A percentile compares a stretch with the other conserved stretches of the same genome.
phyloP scores from a whole-genome alignment of 2,329 filamentous ascomycete species.

The Penicillium frequentans region DNA sequence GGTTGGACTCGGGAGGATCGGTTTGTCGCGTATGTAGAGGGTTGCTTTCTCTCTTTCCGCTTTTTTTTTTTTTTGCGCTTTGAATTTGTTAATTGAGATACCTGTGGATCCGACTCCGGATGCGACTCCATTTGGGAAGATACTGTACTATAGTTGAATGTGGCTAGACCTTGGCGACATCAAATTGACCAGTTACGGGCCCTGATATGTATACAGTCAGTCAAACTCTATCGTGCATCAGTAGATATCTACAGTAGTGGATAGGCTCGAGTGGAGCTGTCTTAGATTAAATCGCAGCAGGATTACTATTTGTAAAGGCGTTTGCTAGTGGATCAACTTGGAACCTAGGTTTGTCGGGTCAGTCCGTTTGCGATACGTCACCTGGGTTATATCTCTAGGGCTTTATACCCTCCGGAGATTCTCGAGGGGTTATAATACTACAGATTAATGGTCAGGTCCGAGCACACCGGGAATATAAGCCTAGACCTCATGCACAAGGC shows the following conservation, averaged over 20 bases:
- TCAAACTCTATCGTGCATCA: background rate
- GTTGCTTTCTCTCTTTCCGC: background rate
- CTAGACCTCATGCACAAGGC: background rate
- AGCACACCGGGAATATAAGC: too few relatives aligned
- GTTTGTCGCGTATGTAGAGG: background rate
- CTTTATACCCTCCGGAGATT: background rate
- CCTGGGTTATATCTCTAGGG: background rate
- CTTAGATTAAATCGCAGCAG: background rate
- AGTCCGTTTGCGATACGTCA: background rate
- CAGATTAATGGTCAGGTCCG: background rate
- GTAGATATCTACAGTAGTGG: too few relatives aligned
- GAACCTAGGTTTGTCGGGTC: background rate
- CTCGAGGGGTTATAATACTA: background rate
- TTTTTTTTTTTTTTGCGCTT: background rate
- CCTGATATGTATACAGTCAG: background rate
- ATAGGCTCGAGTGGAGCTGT: background rate
- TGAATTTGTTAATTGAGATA: conserved; percentile 4
- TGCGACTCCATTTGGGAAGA: conserved; percentile 6
- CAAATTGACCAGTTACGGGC: background rate
- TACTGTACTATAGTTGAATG: conserved; percentile 10
- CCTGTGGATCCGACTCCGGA: conserved; percentile 10
- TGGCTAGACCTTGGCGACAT: conserved; percentile 1
- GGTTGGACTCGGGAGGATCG: background rate
- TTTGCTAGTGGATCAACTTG: background rate
- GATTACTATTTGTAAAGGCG: background rate